Evolutionary conservation across 2,329 filamentous ascomycete species (phyloP).

Genomic region (Dothideomycetidae sp.): DNA sequence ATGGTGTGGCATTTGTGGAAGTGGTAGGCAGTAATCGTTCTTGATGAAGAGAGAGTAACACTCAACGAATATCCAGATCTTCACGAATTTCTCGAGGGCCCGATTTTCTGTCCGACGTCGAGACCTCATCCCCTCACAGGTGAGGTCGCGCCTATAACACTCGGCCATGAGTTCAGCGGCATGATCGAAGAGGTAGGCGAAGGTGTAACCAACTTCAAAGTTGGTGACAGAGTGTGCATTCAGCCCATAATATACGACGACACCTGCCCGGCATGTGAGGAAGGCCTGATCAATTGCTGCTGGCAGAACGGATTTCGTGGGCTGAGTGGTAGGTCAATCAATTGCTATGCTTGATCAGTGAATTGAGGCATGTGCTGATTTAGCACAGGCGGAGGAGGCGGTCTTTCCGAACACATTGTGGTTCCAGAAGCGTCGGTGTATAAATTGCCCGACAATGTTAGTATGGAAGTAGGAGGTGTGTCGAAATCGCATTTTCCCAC

Average conservation of each 20-base stretch:
- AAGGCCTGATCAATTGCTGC: slow-evolving; percentile 41
- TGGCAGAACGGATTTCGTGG: slow-evolving; percentile 41
- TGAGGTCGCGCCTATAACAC: slow-evolving; percentile 37
- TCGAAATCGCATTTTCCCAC: slow-evolving; percentile 1
- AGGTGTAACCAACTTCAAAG: slow-evolving; percentile 31
- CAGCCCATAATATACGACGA: slow-evolving; percentile 43
- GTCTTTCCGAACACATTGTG: slow-evolving; percentile 37
- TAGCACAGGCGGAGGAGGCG: slow-evolving; percentile 34
- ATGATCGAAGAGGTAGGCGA: slow-evolving; percentile 38
- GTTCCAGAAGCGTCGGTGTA: slow-evolving; percentile 34
- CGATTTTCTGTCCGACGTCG: slow-evolving; percentile 32
- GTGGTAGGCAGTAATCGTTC: too few species aligned
- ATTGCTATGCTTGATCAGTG: too few species aligned
- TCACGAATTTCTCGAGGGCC: slow-evolving; percentile 24
- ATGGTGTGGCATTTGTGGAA: slow-evolving; percentile 24
- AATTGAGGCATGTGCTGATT: too few species aligned
- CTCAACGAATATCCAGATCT: slow-evolving; percentile 19
- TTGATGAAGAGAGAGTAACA: too few species aligned
- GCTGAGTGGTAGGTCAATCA: slow-evolving; percentile 27
- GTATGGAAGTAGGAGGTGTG: slow-evolving; percentile 34
- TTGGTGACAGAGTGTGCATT: slow-evolving; percentile 35
- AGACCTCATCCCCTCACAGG: slow-evolving; percentile 42
- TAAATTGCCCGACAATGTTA: slow-evolving; percentile 37
- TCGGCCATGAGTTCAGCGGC: slow-evolving; percentile 41
- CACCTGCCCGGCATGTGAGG: slow-evolving; percentile 37